These are phyloP conservation scores for Geranium incanum DNA, from an alignment of 441 rosid species.

Conservation along the genomic window DNA sequence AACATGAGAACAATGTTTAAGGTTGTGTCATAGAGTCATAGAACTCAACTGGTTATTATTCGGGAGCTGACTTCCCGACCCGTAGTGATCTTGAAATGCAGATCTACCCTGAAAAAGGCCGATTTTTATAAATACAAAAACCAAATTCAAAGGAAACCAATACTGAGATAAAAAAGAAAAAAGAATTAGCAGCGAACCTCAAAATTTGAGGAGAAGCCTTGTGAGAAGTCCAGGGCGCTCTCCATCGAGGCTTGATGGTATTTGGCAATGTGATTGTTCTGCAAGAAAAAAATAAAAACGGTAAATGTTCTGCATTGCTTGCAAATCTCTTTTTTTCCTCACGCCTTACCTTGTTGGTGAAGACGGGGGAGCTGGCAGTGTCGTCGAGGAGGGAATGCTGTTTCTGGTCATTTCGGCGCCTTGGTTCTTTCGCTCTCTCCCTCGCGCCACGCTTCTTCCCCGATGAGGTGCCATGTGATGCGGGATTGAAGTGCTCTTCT, in stretches of 20 bases:
- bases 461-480: conserved; percentile 15
- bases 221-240: conserved; percentile 51
- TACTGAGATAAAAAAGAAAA: background rate
- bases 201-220: conserved; percentile 58
- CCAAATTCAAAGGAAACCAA: background rate
- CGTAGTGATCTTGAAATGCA: conserved; percentile 46
- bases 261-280: conserved; percentile 33
- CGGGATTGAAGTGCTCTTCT: conserved; percentile 2
- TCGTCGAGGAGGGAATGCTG: conserved; percentile 59
- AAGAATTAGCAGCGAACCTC: conserved; percentile 33
- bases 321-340: too few species aligned
- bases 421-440: conserved; percentile 33
- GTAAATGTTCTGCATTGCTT: background rate
- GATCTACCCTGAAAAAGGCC: conserved; percentile 45
- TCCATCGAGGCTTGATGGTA: conserved; percentile 41
- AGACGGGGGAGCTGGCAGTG: conserved; percentile 78
- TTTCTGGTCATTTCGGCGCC: conserved; percentile 29
- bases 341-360: conserved; percentile 20
- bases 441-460: conserved; percentile 25
- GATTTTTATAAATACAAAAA: background rate
- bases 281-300: conserved; percentile 2
- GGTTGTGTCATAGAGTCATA: background rate
- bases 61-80: conserved; percentile 43
- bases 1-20: background rate
- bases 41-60: conserved; percentile 52